These are phyloP conservation scores for Hortaea werneckii DNA, from an alignment of 2,329 filamentous ascomycete species.

Conservation along the genomic window DNA sequence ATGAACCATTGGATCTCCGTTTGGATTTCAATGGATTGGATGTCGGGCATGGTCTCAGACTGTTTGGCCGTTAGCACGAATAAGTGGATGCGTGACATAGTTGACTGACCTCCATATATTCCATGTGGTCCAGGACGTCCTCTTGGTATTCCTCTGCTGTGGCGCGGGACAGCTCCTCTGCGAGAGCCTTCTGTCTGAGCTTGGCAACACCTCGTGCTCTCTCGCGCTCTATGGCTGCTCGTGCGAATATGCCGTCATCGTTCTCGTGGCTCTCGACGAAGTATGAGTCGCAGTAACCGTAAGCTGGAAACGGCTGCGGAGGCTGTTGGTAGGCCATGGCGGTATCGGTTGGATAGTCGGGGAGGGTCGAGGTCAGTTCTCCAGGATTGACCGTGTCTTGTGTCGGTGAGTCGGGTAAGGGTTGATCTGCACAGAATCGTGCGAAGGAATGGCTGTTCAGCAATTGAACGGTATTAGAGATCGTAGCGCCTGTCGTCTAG, in stretches of 20 bases:
- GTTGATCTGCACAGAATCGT: slow-evolving; percentile 17
- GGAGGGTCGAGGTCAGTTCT: slow-evolving; percentile 36
- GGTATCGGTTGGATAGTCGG: slow-evolving; percentile 24
- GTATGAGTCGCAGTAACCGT: slow-evolving; percentile 57
- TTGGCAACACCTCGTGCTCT: slow-evolving; percentile 68
- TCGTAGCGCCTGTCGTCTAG: slow-evolving; percentile 39
- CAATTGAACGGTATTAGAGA: slow-evolving; percentile 36
- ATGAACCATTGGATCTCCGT: slow-evolving; percentile 99
- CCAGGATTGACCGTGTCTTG: slow-evolving; percentile 32
- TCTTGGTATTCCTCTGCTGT: slow-evolving; percentile 87
- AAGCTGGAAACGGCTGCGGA: slow-evolving; percentile 39
- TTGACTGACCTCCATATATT: slow-evolving; percentile 72
- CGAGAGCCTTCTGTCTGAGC: slow-evolving; percentile 78
- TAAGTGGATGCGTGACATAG: neutral
- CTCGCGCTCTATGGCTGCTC: slow-evolving; percentile 60
- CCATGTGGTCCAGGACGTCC: slow-evolving; percentile 89
- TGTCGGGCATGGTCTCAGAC: slow-evolving; percentile 85
- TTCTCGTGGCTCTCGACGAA: slow-evolving; percentile 54
- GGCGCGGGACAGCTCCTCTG: slow-evolving; percentile 74
- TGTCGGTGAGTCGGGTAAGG: slow-evolving; percentile 6
- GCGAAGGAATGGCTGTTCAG: slow-evolving; percentile 34
- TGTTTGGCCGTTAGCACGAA: slow-evolving; percentile 27
- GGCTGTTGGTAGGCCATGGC: slow-evolving; percentile 11
- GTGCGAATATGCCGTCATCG: slow-evolving; percentile 42
- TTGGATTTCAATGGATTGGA: slow-evolving; percentile 97